Conservation (phyloP, 306 rosid genomes). For the Cicer cuneatum region DNA sequence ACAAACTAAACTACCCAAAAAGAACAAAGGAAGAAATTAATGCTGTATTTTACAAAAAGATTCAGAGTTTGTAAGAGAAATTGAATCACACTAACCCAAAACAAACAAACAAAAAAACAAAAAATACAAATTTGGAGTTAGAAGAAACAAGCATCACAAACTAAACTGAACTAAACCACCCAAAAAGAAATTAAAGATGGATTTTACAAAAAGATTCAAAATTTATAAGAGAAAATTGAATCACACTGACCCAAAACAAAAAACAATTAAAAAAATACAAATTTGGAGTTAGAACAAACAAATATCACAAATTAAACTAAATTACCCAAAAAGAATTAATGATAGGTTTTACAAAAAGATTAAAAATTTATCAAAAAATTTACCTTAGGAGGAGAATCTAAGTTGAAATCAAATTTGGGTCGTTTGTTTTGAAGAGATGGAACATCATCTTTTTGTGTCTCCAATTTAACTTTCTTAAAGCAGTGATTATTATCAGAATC, state of each 20-base stretch:
- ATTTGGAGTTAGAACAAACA: too few relatives aligned
- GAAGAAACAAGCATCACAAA: neutral
- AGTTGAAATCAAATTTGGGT: conserved; percentile 51
- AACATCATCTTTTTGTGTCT: conserved; percentile 56
- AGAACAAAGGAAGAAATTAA: neutral
- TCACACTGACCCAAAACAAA: neutral
- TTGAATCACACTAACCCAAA: too few relatives aligned
- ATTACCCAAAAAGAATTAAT: too few relatives aligned
- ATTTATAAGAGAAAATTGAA: neutral
- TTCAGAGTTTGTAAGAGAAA: too few relatives aligned
- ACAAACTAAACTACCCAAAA: too few relatives aligned
- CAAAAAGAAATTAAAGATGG: neutral
- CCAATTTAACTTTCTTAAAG: conserved; percentile 59
- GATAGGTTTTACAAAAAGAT: neutral
- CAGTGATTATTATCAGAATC: conserved; percentile 44
- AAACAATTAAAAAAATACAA: neutral
- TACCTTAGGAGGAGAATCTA: conserved; percentile 54
- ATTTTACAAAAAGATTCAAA: neutral
- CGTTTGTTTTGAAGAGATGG: conserved; percentile 57
- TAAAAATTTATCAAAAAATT: neutral
- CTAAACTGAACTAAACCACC: neutral
- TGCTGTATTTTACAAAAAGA: neutral
- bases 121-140: neutral
- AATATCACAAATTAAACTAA: neutral
- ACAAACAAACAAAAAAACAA: neutral